Base-by-base conservation (phyloP, 371 early-diverging fungal species). In the Mortierella sp. region DNA sequence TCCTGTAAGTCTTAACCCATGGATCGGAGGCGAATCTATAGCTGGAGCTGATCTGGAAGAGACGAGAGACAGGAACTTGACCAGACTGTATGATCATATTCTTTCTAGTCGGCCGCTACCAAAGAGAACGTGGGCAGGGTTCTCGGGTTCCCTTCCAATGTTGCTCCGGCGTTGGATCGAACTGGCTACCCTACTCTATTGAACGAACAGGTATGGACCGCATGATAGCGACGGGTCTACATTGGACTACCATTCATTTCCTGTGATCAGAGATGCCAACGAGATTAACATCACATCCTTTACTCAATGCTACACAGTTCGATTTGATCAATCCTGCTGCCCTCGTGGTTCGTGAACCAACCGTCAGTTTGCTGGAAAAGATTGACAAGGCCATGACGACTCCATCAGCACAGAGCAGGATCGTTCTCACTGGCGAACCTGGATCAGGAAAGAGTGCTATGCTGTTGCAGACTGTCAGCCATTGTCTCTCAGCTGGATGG, bases 381-480 rank as follows among this genome's bases (percentile, higher is more conserved):
- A 37, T 76, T 39, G 77, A 76, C 25, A 48, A 56, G 21, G 52
- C 70, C 9, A 76, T 76, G 70, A 64, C 57, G 52, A 69, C 61
- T 1, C 65, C 66, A 22, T 76, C 77, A 49, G 40, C 63, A 39
- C 39, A 69, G 48, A 69, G 44, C 66, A 68, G 77, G 54, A 58
- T 76, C 14, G 66, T 63, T 22, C 77, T 76, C 39, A 69, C 71
- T 50, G 82, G 82, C 48, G 68, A 65, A 17, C 29, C 67, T 2
- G 82, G 82, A 41, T 57, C 67, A 39, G 82, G 82, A 61, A 81
- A 80, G 65, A 80, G 78, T 31, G 59, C 78, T 13, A n/a, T 78
- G 34, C 47, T 82, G 54, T 40, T 82, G 53, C 82, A 80, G 61
- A 60, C 78, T 47, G 81, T 80, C 44, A 79, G 81, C 29, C 74